Evolutionary conservation across 2,329 filamentous ascomycete species (phyloP).

Genomic region (Purpureocillium takamizusanense): DNA sequence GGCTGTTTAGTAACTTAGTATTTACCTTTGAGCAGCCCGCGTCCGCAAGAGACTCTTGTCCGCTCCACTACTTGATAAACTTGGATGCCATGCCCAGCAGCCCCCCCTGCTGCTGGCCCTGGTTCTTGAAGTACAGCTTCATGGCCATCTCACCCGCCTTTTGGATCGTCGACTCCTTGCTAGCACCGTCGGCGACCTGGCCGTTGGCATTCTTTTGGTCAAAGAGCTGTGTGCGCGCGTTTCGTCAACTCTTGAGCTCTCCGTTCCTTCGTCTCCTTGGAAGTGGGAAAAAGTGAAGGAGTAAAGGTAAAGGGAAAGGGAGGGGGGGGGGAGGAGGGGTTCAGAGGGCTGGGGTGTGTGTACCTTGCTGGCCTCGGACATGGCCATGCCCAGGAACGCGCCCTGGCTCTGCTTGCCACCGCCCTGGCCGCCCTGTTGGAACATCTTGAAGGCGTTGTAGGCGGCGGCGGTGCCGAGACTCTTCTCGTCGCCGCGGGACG

Average conservation of each 20-base stretch:
- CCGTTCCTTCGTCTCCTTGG: too few species aligned
- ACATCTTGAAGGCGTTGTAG: conserved; percentile 75
- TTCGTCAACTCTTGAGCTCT: too few species aligned
- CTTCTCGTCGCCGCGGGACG: conserved; percentile 35
- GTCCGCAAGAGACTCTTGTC: too few species aligned
- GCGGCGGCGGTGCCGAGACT: conserved; percentile 65
- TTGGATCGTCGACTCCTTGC: conserved; percentile 73
- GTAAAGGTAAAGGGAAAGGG: too few species aligned
- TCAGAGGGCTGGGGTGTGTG: too few species aligned
- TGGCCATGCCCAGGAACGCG: conserved; percentile 74
- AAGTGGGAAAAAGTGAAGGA: too few species aligned
- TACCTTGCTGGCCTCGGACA: conserved; percentile 81
- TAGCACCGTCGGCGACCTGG: conserved; percentile 46
- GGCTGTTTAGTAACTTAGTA: too few species aligned
- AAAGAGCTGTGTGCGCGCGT: conserved; percentile 46
- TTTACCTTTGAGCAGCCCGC: too few species aligned
- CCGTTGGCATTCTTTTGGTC: conserved; percentile 47
- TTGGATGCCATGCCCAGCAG: conserved; percentile 38
- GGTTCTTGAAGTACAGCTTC: conserved; percentile 83
- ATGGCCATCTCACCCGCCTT: conserved; percentile 78
- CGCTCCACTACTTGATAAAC: conserved; percentile 29
- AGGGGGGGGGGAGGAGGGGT: too few species aligned
- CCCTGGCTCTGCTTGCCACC: conserved; percentile 55
- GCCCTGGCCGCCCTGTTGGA: conserved; percentile 51
- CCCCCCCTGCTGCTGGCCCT: conserved; percentile 38